Conservation (phyloP, 345 rosid species). For the Pugionium cornutum region DNA sequence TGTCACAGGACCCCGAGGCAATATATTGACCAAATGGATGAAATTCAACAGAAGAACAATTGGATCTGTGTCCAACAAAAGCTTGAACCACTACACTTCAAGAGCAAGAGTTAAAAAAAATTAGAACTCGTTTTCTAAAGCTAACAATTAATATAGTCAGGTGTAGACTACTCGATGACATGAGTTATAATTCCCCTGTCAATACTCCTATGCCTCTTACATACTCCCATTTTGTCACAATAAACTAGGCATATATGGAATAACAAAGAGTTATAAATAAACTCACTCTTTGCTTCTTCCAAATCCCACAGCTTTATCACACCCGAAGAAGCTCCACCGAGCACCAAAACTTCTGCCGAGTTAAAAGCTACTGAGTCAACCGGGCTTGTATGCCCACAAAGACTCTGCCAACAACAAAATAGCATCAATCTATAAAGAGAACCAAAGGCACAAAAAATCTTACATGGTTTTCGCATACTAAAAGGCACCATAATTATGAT, state of each 20-base stretch:
- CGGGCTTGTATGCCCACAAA: constrained; percentile 43
- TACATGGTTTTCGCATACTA: neutral
- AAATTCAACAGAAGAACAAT: constrained; percentile 82
- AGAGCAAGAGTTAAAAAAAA: constrained; percentile 47
- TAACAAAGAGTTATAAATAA: neutral
- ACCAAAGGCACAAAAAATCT: neutral
- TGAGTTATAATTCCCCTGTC: no score
- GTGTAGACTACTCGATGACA: neutral
- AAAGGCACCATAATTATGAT: neutral
- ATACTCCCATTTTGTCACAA: neutral
- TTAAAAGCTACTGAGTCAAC: constrained; percentile 42
- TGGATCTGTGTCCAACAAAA: constrained; percentile 91
- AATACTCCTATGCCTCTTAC: neutral
- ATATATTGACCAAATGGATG: constrained; percentile 98
- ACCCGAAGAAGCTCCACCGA: constrained; percentile 46
- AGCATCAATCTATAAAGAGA: neutral
- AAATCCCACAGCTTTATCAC: constrained; percentile 41
- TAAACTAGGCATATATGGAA: neutral
- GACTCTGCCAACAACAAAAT: constrained; percentile 37
- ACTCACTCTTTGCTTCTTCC: constrained; percentile 42
- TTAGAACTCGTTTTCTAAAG: constrained; percentile 40
- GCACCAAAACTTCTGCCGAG: constrained; percentile 39
- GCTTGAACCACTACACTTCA: constrained; percentile 98
- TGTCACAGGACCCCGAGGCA: constrained; percentile 89
- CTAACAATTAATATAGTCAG: neutral